Percentiles rank a stretch among this genome's conserved stretches.
phyloP scores from a whole-genome alignment of 169 alveolate genomes.

The Plasmodium inui region DNA sequence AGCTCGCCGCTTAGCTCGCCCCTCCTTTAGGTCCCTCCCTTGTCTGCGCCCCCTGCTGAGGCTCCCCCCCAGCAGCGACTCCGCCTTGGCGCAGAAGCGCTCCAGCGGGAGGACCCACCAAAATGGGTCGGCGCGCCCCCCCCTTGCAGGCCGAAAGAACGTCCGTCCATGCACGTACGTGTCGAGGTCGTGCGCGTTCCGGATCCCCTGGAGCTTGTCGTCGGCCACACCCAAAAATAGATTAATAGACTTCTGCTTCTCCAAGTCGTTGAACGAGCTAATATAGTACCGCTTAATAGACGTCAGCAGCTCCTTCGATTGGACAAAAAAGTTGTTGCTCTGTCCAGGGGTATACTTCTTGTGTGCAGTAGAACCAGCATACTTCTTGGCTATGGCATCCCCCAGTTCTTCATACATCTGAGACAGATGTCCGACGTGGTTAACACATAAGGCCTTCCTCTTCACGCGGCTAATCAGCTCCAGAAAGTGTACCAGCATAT shows the following conservation, averaged over 20 bases:
- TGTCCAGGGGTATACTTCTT: slow-evolving; percentile 81
- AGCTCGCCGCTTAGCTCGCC: too few relatives aligned
- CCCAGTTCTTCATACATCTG: slow-evolving; percentile 81
- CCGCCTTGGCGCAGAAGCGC: slow-evolving; percentile 10
- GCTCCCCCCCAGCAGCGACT: neutral
- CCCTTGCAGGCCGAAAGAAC: neutral
- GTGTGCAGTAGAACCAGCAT: slow-evolving; percentile 86
- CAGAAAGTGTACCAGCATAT: slow-evolving; percentile 71
- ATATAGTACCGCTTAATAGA: slow-evolving; percentile 79
- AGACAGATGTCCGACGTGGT: slow-evolving; percentile 62
- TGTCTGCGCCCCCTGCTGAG: neutral
- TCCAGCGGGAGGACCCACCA: slow-evolving; percentile 73
- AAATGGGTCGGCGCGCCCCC: neutral
- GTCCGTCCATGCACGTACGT: slow-evolving; percentile 3
- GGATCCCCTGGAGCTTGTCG: slow-evolving; percentile 14
- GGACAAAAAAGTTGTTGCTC: slow-evolving; percentile 73
- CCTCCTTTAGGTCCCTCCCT: neutral
- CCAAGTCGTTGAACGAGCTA: slow-evolving; percentile 82
- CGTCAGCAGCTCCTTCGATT: slow-evolving; percentile 81
- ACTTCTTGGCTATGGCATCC: slow-evolving; percentile 84
- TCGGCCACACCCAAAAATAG: slow-evolving; percentile 77
- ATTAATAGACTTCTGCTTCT: slow-evolving; percentile 79
- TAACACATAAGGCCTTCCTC: slow-evolving; percentile 28
- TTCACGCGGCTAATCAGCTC: slow-evolving; percentile 45
- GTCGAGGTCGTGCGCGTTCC: slow-evolving; percentile 36